Evolutionary conservation across 164 flowering plant species (phyloP), one percentile per base, ranked within the genome.

Genomic region (Aristolochia californica): DNA sequence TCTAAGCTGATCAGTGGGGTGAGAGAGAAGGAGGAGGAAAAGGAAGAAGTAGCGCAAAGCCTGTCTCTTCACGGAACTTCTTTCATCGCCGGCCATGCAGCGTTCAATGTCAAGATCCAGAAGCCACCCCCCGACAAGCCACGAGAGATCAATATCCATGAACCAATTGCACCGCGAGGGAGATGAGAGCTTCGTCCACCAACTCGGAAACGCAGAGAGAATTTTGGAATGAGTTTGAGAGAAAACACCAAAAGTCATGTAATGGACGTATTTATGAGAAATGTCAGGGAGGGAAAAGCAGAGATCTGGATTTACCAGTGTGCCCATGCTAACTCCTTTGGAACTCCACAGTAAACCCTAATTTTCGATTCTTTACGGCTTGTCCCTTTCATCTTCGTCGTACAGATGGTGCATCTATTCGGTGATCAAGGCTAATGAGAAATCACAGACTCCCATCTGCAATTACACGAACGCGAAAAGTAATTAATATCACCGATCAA

Each of bases 141-240:
- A 78, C 68, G 75, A 76, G 81, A 77, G 79, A 77, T 80, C 90
- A 82, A 80, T 78, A 83, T 82, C 91, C 95, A 87, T 87, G 68
- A 84, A 87, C 87, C 80, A 75, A 66, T 53, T 51, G 63, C 44
- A 58, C 63, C 73, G 59, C 69, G 68, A 61, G 59, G 60, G 64
- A 74, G 65, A 27, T 53, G 68, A 75, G 70, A 73, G 78, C 64
- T 75, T 78, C 70, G 68, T 28, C 30, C 30, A 7, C 30, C 4
- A 7, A 28, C 55, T 49, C 58, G 66, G 75, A 40, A 60, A 55
- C 70, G 68, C 74, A 68, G 68, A 63, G 66, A 18, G 64, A 63
- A 67, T 49, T 69, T 78, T 69, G 76, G 77, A 72, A 69, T 73
- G 71, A 47, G 43, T 15, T 56, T 56, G 63, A n/a, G n/a, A 62